phyloP scores from a whole-genome alignment of 73 alveolate species.

The Symbiodinium natans region DNA sequence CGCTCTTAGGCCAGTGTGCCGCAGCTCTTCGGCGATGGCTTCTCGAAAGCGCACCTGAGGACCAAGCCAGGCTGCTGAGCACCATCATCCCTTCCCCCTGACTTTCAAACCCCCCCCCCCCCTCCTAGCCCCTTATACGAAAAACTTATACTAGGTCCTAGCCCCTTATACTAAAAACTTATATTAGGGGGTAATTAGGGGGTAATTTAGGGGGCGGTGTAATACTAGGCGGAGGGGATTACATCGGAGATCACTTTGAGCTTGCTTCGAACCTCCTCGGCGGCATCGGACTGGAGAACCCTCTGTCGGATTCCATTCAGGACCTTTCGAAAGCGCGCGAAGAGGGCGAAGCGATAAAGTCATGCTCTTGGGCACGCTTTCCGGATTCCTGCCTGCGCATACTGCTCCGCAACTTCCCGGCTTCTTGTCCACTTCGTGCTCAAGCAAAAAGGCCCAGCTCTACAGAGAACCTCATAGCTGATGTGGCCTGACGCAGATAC shows the following conservation, averaged over 20 bases:
- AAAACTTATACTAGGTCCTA: too few relatives aligned
- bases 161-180: too few relatives aligned
- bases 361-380: too few relatives aligned
- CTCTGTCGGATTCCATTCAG: background rate
- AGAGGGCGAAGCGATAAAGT: too few relatives aligned
- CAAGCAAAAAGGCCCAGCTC: conserved; percentile 58
- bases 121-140: too few relatives aligned
- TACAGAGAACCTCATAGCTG: conserved; percentile 29
- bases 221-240: too few relatives aligned
- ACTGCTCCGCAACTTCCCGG: conserved; percentile 31
- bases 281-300: background rate
- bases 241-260: too few relatives aligned
- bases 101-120: too few relatives aligned
- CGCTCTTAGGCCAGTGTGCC: conserved; percentile 27
- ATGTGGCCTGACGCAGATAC: conserved; percentile 19
- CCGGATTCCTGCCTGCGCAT: background rate
- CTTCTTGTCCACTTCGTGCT: conserved; percentile 64
- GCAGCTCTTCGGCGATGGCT: conserved; percentile 43
- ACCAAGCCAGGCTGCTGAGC: background rate
- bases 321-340: background rate
- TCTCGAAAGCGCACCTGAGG: conserved; percentile 36
- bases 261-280: background rate
- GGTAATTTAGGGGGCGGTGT: too few relatives aligned
- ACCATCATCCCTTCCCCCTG: too few relatives aligned
- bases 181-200: too few relatives aligned